Evolutionary conservation across 1,284 basidiomycete species (phyloP).

Genomic region (Heterobasidion occidentale): DNA sequence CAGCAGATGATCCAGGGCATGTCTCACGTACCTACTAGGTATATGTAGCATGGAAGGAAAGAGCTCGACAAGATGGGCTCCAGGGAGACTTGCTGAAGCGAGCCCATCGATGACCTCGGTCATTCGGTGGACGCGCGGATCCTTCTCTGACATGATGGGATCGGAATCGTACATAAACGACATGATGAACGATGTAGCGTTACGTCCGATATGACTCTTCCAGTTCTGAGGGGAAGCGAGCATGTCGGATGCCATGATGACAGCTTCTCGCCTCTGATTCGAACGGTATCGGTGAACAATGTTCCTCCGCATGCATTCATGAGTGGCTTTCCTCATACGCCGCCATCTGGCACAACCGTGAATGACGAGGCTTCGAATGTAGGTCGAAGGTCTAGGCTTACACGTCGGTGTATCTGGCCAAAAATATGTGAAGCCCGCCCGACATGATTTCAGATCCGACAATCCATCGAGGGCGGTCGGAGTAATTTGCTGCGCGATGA

Average conservation of each 20-base stretch:
- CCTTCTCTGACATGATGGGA: conserved; percentile 6
- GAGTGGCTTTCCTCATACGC: conserved; percentile 9
- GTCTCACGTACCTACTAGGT: conserved; percentile 4
- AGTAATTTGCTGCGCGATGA: conserved; percentile 17
- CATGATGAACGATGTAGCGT: conserved; percentile 10
- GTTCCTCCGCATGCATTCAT: conserved; percentile 6
- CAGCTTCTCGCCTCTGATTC: conserved; percentile 3
- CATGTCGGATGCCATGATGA: conserved; percentile 5
- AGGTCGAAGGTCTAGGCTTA: neutral
- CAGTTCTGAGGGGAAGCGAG: conserved; percentile 4
- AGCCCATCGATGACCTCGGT: conserved; percentile 8
- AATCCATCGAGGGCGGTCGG: conserved; percentile 15
- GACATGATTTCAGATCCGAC: conserved; percentile 10
- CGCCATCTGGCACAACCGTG: conserved; percentile 5
- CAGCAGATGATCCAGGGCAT: neutral
- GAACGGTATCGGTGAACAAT: conserved; percentile 2
- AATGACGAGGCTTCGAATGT: neutral
- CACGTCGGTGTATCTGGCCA: conserved; percentile 8
- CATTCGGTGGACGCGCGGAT: conserved; percentile 4
- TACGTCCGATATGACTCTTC: conserved; percentile 8
- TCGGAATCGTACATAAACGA: conserved; percentile 8
- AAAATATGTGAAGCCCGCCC: conserved; percentile 8
- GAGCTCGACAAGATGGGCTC: conserved; percentile 10
- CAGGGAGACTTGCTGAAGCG: conserved; percentile 5
- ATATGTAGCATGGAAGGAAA: conserved; percentile 11